Conservation (phyloP, 75 land plant species). For the Cryptomeria japonica region DNA sequence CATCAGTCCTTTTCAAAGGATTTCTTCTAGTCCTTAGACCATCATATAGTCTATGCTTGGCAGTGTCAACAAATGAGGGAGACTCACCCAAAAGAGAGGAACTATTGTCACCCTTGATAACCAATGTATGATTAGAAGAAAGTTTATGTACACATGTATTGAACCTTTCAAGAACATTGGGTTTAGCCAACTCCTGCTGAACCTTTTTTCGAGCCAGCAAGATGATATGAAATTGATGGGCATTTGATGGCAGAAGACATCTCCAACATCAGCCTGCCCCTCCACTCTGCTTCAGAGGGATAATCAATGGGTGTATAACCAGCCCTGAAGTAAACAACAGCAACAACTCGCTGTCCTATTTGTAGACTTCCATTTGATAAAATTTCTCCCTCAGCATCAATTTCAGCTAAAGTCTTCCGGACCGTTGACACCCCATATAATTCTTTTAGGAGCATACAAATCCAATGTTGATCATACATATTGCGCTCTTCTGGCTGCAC, state of each 20-base stretch:
- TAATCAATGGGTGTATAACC: conserved; percentile 94
- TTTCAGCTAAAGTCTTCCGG: conserved; percentile 82
- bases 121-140: too few relatives aligned
- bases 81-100: too few relatives aligned
- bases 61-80: too few relatives aligned
- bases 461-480: conserved; percentile 98
- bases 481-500: conserved; percentile 87
- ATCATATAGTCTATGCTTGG: too few relatives aligned
- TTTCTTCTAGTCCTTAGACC: too few relatives aligned
- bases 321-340: conserved; percentile 91
- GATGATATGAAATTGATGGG: conserved; percentile 95
- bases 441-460: conserved; percentile 55
- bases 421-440: conserved; percentile 59
- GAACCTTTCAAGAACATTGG: conserved; percentile 90
- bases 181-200: conserved; percentile 96
- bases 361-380: not conserved
- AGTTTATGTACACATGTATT: too few relatives aligned
- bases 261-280: conserved; percentile 82
- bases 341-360: conserved; percentile 42
- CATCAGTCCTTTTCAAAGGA: too few relatives aligned
- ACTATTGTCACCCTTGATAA: too few relatives aligned
- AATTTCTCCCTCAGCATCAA: conserved; percentile 61
- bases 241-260: conserved; percentile 90
- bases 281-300: conserved; percentile 86
- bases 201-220: conserved; percentile 95